Percentiles rank a stretch among this genome's conserved stretches.
Conservation (phyloP, 768 basidiomycete species). For the Pleurotus ostreatus region DNA sequence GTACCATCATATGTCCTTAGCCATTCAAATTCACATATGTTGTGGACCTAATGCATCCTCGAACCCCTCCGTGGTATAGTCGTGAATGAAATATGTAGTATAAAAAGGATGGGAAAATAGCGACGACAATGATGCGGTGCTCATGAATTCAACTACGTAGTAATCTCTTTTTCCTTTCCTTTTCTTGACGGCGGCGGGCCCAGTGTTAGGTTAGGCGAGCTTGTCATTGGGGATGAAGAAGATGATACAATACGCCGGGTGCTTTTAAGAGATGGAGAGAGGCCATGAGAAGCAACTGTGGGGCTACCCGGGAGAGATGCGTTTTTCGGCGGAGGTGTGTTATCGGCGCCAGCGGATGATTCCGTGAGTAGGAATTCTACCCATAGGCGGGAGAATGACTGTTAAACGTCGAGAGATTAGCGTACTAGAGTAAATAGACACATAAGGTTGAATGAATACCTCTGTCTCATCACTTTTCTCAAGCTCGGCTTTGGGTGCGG, state of each 20-base stretch:
- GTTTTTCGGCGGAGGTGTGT: conserved; percentile 22
- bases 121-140: background rate
- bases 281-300: conserved; percentile 9
- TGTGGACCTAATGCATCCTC: too few relatives aligned
- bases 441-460: conserved; percentile 34
- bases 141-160: background rate
- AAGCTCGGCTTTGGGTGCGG: conserved; percentile 47
- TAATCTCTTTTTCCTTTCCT: conserved; percentile 24
- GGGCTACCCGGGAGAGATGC: conserved; percentile 33
- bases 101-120: background rate
- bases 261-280: conserved; percentile 13
- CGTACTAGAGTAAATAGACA: background rate
- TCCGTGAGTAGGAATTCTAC: conserved; percentile 98
- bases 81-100: background rate
- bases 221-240: conserved; percentile 22
- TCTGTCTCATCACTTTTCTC: conserved; percentile 85
- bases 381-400: conserved; percentile 98
- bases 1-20: background rate
- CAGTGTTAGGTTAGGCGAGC: conserved; percentile 29
- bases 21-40: background rate
- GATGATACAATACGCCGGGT: conserved; percentile 20
- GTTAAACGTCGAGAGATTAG: background rate
- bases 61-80: too few relatives aligned
- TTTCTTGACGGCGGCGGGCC: conserved; percentile 18
- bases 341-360: conserved; percentile 47